Base-by-base conservation (phyloP, 371 early-diverging fungal species). In the Smittium mucronatum region DNA sequence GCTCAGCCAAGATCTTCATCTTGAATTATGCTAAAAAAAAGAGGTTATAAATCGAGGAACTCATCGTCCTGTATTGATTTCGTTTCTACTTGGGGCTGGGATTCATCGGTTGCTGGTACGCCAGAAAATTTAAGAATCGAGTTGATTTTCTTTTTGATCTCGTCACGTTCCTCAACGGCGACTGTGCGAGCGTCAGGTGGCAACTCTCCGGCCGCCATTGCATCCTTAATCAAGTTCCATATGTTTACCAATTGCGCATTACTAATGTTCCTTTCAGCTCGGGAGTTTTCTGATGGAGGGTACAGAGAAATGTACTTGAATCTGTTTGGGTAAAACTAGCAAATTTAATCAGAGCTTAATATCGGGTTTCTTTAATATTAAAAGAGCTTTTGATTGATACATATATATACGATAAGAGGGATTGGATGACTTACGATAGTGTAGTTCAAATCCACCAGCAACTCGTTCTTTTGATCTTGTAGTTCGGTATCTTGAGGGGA, bases 281-380 rank as follows among this genome's bases (percentile, higher is more conserved):
- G 11, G 21, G 47, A 47, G 21, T 21, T 21, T 5, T 21, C 47
- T 11, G 63, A 11, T 30, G 57, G 58, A 60, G 69, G 69, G 47
- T 68, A 68, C 30, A 68, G 47, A 2, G 69, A 58, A 2, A 68
- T 68, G 33, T 68, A 68, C 57, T 57, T 47, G 33, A 28, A 58
- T n/a, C 25, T 68, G 69, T 68, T 68, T 68, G 69, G 69, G 63
- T 5, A 68, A 68, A 68, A 68, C 69, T 68, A 68, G 58, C 5
- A 36, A 67, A 32, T 25, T n/a, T 5, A 67, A 57, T 11, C 30
- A 17, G 21, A 64, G 25, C 61, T 64, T 34, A 21, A 21, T 64
- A 21, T 28, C 35, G 26, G 17, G 17, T 64, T 64, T 64, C 17
- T 64, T 64, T 64, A 17, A 21, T 64, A 64, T 64, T 34, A 21